These are phyloP conservation scores for Fusarium drepaniforme DNA, from an alignment of 2,329 filamentous ascomycete species.

Conservation along the genomic window DNA sequence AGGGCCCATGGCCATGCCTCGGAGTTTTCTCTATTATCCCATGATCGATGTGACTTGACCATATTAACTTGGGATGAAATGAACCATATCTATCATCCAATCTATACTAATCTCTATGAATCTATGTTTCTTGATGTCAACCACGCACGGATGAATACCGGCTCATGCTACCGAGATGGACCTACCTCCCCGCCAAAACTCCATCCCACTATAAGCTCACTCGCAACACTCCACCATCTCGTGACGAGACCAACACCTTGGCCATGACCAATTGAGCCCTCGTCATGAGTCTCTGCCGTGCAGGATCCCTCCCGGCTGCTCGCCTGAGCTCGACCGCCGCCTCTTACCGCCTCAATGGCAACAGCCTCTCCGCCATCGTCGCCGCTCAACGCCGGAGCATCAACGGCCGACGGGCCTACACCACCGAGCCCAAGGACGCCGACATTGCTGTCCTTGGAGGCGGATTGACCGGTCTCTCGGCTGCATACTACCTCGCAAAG, in stretches of 20 bases:
- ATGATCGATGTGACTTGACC: neutral
- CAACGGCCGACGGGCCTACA: constrained; percentile 26
- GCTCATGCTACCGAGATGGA: constrained; percentile 23
- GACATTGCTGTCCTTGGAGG: constrained; percentile 79
- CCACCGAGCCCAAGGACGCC: constrained; percentile 38
- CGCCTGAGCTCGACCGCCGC: constrained; percentile 41
- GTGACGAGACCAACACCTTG: constrained; percentile 2
- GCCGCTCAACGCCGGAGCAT: neutral
- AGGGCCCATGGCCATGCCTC: constrained; percentile 31
- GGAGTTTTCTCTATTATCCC: neutral
- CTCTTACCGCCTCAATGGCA: constrained; percentile 31
- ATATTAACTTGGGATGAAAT: neutral
- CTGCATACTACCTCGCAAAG: constrained; percentile 81
- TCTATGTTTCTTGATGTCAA: constrained; percentile 1
- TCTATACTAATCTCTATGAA: neutral
- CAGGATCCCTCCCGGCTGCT: constrained; percentile 43
- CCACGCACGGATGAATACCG: constrained; percentile 38
- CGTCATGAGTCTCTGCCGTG: constrained; percentile 45
- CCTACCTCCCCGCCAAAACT: constrained; percentile 1
- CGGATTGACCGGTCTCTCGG: constrained; percentile 84
- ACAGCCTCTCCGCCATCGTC: constrained; percentile 12
- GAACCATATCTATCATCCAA: neutral
- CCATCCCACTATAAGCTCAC: neutral
- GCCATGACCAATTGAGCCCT: constrained; percentile 48
- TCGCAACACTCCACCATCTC: constrained; percentile 34